Percentiles rank a stretch among this genome's conserved stretches.
These are phyloP conservation scores for Pelomyxa schiedti DNA, from an alignment of 78 protist species.

Conservation along the genomic window DNA sequence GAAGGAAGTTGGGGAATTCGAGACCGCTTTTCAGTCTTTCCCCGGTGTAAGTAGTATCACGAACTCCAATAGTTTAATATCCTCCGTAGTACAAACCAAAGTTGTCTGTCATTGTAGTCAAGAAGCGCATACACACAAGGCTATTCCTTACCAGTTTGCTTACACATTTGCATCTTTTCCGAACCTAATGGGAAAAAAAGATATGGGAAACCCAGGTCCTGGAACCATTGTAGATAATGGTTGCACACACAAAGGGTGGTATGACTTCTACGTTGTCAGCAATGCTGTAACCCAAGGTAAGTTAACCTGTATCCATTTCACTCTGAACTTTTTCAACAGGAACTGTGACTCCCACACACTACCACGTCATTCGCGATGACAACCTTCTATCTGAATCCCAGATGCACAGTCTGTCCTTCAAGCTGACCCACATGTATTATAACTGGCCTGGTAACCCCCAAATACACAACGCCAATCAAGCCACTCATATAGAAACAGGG, in stretches of 20 bases:
- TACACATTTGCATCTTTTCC: too few relatives aligned
- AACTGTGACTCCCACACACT: slow-evolving; percentile 34
- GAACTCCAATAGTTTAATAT: background rate
- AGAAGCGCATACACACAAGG: slow-evolving; percentile 36
- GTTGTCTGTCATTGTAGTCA: slow-evolving; percentile 15
- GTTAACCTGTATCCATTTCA: too few relatives aligned
- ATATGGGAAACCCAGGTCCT: slow-evolving; percentile 32
- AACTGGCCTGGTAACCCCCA: background rate
- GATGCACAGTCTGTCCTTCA: slow-evolving; percentile 14
- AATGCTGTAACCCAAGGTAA: slow-evolving; percentile 14
- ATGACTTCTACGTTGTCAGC: slow-evolving; percentile 32
- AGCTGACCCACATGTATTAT: slow-evolving; percentile 10
- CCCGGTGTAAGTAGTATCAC: too few relatives aligned
- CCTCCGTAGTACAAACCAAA: background rate
- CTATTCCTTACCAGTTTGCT: background rate
- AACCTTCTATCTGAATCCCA: background rate
- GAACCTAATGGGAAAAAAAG: too few relatives aligned
- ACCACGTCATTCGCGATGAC: slow-evolving; percentile 20
- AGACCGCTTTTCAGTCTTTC: slow-evolving; percentile 13
- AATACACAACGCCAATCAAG: background rate
- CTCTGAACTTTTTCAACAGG: too few relatives aligned
- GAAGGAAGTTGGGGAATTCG: background rate
- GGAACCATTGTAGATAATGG: slow-evolving; percentile 22
- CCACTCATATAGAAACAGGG: too few relatives aligned
- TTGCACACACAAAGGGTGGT: slow-evolving; percentile 2